Conservation (phyloP, 345 rosid species). For the Citrus trifoliata region DNA sequence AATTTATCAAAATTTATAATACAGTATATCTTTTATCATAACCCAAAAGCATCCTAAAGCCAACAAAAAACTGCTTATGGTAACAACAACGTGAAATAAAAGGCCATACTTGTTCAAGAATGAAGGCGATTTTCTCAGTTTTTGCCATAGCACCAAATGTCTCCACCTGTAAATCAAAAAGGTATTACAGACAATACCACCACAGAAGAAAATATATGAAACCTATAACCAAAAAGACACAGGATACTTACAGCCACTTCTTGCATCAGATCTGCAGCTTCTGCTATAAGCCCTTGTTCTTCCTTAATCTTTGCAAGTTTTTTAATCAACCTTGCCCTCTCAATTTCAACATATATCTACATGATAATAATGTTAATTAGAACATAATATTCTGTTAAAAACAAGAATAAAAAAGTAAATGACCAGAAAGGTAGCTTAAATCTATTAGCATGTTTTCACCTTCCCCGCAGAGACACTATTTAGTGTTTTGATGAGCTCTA, state of each 20-base stretch:
- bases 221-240: not conserved
- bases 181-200: not conserved
- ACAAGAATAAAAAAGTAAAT: not conserved
- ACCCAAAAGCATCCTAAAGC: not conserved
- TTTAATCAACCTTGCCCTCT: slow-evolving; percentile 87
- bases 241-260: slow-evolving; percentile 81
- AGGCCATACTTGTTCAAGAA: slow-evolving; percentile 77
- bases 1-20: slow-evolving; percentile 1
- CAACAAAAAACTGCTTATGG: not conserved
- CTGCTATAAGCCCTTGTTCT: slow-evolving; percentile 78
- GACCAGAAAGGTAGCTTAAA: not conserved
- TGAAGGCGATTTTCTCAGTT: slow-evolving; percentile 93
- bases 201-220: not conserved
- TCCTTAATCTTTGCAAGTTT: slow-evolving; percentile 92
- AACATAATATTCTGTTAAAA: not conserved
- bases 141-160: slow-evolving; percentile 98
- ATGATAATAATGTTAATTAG: not conserved
- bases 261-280: slow-evolving; percentile 99
- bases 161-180: slow-evolving; percentile 60
- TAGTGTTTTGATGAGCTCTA: slow-evolving; percentile 81
- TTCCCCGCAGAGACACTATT: slow-evolving; percentile 90
- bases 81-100: not conserved
- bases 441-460: slow-evolving; percentile 34
- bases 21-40: slow-evolving; percentile 3
- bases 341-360: slow-evolving; percentile 92